A percentile compares a stretch with the other conserved stretches of the same genome.
phyloP scores from a whole-genome alignment of 331 rosid genomes.

The Saraca asoca region DNA sequence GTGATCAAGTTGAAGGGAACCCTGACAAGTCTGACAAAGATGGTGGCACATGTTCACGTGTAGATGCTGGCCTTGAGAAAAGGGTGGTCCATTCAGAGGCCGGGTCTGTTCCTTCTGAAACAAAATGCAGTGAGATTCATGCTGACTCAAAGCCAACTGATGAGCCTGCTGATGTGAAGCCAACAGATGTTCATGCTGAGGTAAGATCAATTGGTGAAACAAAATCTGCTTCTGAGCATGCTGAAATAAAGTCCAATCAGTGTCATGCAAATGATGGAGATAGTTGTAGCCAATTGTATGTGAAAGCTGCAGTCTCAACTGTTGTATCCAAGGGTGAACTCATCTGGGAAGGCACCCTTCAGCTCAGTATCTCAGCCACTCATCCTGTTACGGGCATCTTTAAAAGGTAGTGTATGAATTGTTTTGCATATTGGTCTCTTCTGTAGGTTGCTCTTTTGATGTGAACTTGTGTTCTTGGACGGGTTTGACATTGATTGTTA shows the following conservation, averaged over 20 bases:
- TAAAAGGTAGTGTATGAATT: constrained; percentile 62
- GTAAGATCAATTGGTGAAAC: constrained; percentile 38
- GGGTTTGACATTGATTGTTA: constrained; percentile 21
- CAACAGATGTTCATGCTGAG: constrained; percentile 32
- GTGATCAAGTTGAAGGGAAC: constrained; percentile 35
- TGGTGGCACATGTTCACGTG: constrained; percentile 32
- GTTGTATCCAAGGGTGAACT: constrained; percentile 48
- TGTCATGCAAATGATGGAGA: constrained; percentile 39
- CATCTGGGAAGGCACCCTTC: constrained; percentile 87
- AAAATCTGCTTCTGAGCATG: constrained; percentile 26
- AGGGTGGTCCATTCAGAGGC: constrained; percentile 36
- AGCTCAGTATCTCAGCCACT: constrained; percentile 59
- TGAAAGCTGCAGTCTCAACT: constrained; percentile 37
- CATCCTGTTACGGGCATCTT: constrained; percentile 62
- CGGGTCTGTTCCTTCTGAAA: constrained; percentile 30
- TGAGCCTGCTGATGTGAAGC: constrained; percentile 32
- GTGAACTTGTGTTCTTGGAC: constrained; percentile 16
- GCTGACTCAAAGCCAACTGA: constrained; percentile 5
- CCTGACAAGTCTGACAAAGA: constrained; percentile 35
- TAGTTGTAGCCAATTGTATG: constrained; percentile 33
- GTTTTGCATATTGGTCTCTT: constrained; percentile 22
- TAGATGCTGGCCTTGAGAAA: constrained; percentile 35
- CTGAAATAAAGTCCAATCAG: constrained; percentile 41
- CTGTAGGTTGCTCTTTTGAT: constrained; percentile 18
- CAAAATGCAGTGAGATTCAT: constrained; percentile 35